Evolutionary conservation across 2,329 filamentous ascomycete species (phyloP), one percentile per base, ranked within the genome.

Genomic region (Fusarium proliferatum): DNA sequence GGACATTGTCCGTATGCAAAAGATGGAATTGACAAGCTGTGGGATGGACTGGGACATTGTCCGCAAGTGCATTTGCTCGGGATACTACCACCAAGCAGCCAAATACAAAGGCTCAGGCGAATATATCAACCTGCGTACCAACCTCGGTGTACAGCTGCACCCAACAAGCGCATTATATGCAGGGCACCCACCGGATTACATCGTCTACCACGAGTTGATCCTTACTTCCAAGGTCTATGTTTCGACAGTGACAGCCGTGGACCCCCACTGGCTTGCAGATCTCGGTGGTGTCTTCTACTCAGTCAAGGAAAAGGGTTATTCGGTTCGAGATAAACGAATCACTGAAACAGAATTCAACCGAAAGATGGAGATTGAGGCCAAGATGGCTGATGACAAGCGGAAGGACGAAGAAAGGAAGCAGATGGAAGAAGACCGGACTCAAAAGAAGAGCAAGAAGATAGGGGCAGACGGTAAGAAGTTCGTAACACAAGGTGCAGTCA

Each of bases 181-280:
- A 3, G 96, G 96, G 8, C 97, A 97, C 82, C 89, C 97, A 30
- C 96, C 97, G 3, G 96, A 99, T 80, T 98, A 98, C 79, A 94
- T 99, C 59, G 91, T 99, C 46, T 99, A 99, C 83, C 96, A 99
- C 86, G 96, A 99, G 83, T 89, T 99, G 66, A 97, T 99, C 77
- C 90, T 99, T 69, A 99, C 96, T 1, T 94, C 92, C 64, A 98
- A 97, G 81, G 96, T 98, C 81, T 99, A 98, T 85, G 98, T 99
- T 91, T 97, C 94, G 6, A 97, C 94, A 9, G 96, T 99, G 15
- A 99, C 96, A 9, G 91, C 94, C 2, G 96, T 99, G 3, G 96
- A 99, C 81, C 96, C 96, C 59, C 94, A 97, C 80, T 99, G 96
- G 96, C 89, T 99, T 45, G 96, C 96, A 11, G 96, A 99, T 80